Base-by-base conservation (phyloP, 1,284 basidiomycete genomes). In the Marasmius sp. region DNA sequence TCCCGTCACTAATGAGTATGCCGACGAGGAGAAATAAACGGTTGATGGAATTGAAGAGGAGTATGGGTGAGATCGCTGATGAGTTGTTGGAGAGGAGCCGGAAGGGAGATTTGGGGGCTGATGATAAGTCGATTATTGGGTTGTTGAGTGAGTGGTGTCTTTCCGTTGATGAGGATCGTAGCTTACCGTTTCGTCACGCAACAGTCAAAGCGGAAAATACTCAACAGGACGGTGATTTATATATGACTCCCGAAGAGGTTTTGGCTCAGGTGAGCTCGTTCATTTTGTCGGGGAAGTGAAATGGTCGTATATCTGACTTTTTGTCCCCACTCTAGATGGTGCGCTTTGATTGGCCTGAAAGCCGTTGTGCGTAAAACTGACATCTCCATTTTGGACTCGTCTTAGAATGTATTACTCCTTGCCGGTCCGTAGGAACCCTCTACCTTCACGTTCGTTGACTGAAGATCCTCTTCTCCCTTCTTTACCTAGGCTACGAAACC, bases 201-300 rank as follows among this genome's bases (percentile, higher is more conserved):
- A 18, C 59, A 86, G 84, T 87, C 50, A 85, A 82, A 66, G 83
- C 83, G 0, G 82, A 86, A 69, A 72, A 68, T 57, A 66, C 72
- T 1, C 16, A n/a, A 8, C 8, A 47, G 20, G 74, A 74, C 27
- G 71, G 76, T 0, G 75, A 73, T 33, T 69, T 82, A 54, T 75
- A 75, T 43, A 79, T 93, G 79, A 80, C 84, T 2, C 79, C 85
- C 56, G 85, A 86, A 22, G 92, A 94, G 69, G 84, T 93, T 18
- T 66, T 87, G 48, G 85, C 88, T 20, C 79, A 80, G 70, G 78
- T 77, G 56, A 34, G 70, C 62, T 11, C 50, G 65, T 14, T 7
- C 39, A 20, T 45, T 33, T 11, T 33, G 18, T 37, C 51, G 79
- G n/a, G n/a, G n/a, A n/a, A n/a, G n/a, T n/a, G n/a, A 64, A 68